phyloP scores from a whole-genome alignment of 2,329 filamentous ascomycete species.

The Bertia moriformis region DNA sequence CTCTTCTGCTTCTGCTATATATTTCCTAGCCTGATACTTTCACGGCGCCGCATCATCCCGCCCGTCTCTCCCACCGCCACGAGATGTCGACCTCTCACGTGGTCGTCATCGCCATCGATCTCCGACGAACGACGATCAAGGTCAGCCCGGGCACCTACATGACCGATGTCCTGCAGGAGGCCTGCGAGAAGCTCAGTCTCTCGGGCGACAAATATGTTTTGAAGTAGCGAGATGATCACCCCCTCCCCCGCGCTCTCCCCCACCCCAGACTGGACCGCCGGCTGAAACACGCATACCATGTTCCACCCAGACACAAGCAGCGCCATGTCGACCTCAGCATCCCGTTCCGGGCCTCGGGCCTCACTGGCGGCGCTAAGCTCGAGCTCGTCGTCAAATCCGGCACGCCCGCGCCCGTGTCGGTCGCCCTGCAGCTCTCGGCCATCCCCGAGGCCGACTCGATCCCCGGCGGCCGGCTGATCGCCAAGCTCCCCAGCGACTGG shows the following conservation, averaged over 20 bases:
- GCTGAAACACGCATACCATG: slow-evolving; percentile 9
- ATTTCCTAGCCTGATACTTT: background rate
- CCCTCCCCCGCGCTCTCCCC: background rate
- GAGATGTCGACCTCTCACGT: slow-evolving; percentile 85
- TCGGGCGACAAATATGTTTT: slow-evolving; percentile 61
- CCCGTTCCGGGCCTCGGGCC: slow-evolving; percentile 68
- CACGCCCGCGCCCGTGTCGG: slow-evolving; percentile 70
- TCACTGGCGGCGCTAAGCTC: slow-evolving; percentile 74
- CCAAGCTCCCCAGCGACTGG: slow-evolving; percentile 78
- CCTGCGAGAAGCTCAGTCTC: slow-evolving; percentile 68
- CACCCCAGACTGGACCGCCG: too few species aligned
- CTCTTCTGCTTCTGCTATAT: too few species aligned
- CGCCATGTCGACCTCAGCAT: slow-evolving; percentile 75
- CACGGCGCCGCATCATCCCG: too few species aligned
- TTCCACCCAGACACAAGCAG: slow-evolving; percentile 52
- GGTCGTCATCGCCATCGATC: slow-evolving; percentile 68
- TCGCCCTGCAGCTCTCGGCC: slow-evolving; percentile 69
- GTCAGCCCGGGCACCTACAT: slow-evolving; percentile 69
- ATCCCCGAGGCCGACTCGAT: slow-evolving; percentile 34
- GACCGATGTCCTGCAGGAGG: slow-evolving; percentile 73
- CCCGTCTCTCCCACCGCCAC: slow-evolving; percentile 30
- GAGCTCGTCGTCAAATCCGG: slow-evolving; percentile 80
- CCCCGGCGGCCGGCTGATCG: slow-evolving; percentile 53
- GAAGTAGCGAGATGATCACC: slow-evolving; percentile 44
- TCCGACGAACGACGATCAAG: slow-evolving; percentile 67